Evolutionary conservation across 441 rosid species (phyloP).

Genomic region (Dalechampia spathulata): DNA sequence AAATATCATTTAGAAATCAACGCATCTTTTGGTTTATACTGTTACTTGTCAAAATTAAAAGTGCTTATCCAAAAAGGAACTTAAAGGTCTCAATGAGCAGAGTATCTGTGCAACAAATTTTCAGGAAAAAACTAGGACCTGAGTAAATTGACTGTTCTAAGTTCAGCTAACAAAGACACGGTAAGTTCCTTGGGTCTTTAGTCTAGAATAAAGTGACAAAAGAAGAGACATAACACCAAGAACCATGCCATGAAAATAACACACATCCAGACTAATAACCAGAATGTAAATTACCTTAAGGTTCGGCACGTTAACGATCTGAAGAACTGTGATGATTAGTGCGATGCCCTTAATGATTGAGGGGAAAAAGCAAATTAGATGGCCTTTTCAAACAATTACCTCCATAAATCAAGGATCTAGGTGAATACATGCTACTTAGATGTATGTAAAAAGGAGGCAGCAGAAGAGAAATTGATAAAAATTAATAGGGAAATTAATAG

Average conservation of each 20-base stretch:
- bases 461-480: no score
- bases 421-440: neutral
- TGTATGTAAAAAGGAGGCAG: constrained; percentile 9
- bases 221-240: no score
- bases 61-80: neutral
- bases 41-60: neutral
- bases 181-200: no score
- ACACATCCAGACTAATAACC: constrained; percentile 2
- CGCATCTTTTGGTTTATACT: neutral
- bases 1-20: no score
- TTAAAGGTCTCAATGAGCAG: neutral
- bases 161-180: neutral
- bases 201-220: no score
- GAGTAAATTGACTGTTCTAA: neutral
- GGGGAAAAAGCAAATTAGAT: constrained; percentile 9
- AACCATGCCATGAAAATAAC: constrained; percentile 1
- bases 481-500: no score
- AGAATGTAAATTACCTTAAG: constrained; percentile 60
- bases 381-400: neutral
- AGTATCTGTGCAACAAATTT: neutral
- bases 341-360: constrained; percentile 66
- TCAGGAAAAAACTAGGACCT: neutral
- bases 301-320: constrained; percentile 88
- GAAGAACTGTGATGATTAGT: constrained; percentile 88
- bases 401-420: neutral